Evolutionary conservation across 2,329 filamentous ascomycete species (phyloP).

Genomic region (Chrysoporthe deuterocubensis): DNA sequence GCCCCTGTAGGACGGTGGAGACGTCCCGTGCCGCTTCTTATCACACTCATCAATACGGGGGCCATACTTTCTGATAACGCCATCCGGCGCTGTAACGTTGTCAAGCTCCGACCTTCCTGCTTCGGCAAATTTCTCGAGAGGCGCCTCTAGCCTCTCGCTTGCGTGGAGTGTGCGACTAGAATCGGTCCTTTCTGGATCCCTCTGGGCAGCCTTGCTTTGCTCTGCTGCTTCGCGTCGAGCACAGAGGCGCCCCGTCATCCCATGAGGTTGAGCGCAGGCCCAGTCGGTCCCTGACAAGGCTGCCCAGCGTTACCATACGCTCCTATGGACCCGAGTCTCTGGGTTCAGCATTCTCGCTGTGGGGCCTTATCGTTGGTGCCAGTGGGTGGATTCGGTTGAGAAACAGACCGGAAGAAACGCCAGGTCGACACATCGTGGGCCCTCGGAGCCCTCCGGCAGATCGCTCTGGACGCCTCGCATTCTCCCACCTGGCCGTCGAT

Average conservation of each 20-base stretch:
- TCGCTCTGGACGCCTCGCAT: neutral
- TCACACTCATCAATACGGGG: neutral
- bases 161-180: neutral
- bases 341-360: neutral
- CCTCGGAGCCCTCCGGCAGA: neutral
- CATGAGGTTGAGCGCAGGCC: neutral
- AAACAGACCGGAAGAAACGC: neutral
- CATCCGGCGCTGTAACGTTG: conserved; percentile 19
- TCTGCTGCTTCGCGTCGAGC: neutral
- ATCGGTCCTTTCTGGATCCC: neutral
- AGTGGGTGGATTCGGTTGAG: neutral
- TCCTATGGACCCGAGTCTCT: neutral
- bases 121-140: conserved; percentile 2
- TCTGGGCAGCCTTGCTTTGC: neutral
- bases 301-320: neutral
- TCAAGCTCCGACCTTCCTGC: conserved; percentile 17
- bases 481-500: neutral
- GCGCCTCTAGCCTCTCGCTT: neutral
- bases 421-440: neutral
- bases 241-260: no score
- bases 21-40: neutral
- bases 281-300: neutral
- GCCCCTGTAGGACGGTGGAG: neutral
- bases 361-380: neutral
- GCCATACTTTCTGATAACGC: conserved; percentile 15